A percentile compares a stretch with the other conserved stretches of the same genome.
Conservation (phyloP, 2,329 filamentous ascomycete species). For the Arthrobotrys musiformis region DNA sequence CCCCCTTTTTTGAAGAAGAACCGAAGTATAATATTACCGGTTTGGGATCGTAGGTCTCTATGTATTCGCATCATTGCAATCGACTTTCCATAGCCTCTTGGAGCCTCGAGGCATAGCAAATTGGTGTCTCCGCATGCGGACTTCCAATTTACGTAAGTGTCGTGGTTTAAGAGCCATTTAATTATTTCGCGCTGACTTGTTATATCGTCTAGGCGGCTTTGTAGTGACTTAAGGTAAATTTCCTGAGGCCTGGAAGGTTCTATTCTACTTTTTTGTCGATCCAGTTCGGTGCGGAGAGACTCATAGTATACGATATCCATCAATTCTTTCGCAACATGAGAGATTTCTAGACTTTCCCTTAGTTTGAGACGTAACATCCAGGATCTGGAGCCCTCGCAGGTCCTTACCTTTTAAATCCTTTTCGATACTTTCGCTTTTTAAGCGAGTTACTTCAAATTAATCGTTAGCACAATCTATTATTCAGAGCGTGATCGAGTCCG, state of each 20-base stretch:
- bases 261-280: neutral
- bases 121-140: too few relatives aligned
- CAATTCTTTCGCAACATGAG: slow-evolving; percentile 4
- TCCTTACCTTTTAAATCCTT: slow-evolving; percentile 15
- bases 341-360: slow-evolving; percentile 1
- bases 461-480: neutral
- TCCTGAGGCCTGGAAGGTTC: slow-evolving; percentile 2
- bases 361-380: neutral
- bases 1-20: slow-evolving; percentile 51
- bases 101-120: slow-evolving; percentile 17
- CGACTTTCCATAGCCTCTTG: slow-evolving; percentile 39
- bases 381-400: neutral
- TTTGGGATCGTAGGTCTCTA: neutral
- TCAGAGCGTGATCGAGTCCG: neutral
- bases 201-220: slow-evolving; percentile 21
- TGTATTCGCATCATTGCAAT: slow-evolving; percentile 21
- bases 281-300: neutral
- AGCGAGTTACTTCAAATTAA: neutral
- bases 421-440: slow-evolving; percentile 4
- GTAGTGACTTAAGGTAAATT: neutral
- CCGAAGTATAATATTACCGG: neutral
- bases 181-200: slow-evolving; percentile 8
- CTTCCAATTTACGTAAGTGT: slow-evolving; percentile 15
- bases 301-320: slow-evolving; percentile 4
- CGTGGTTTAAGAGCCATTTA: slow-evolving; percentile 5